Evolutionary conservation across 1,284 basidiomycete species (phyloP), one percentile per base, ranked within the genome.

Genomic region (Retiboletus fuscus): DNA sequence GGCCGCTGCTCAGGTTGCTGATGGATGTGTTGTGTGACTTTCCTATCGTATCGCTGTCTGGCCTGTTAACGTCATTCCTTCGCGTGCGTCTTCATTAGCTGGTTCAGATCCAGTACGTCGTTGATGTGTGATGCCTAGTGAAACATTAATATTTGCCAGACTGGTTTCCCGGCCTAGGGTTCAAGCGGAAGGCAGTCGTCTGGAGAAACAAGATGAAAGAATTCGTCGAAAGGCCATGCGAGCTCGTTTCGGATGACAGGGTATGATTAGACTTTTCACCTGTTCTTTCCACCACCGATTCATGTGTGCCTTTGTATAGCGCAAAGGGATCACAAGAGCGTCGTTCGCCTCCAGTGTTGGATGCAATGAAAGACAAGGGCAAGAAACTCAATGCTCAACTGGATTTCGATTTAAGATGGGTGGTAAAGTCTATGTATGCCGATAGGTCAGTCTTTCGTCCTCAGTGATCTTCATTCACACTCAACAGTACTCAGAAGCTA

Each of bases 391-490:
- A 82, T 46, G 74, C 75, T 7, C 80, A 85, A 58, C 82, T 85
- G 47, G 89, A 91, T 73, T 89, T 89, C 71, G 91, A 93, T 73
- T 83, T 93, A 64, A 89, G 89, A 72, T 91, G 90, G 90, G 88
- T 90, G 3, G 92, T 91, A 11, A 92, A 92, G 78, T 92, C 91
- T n/a, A 92, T 93, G 89, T 93, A 91, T 76, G 83, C 86, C 26
- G 85, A 83, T 77, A 74, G 68, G 80, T 76, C 51, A 60, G 71
- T 12, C 47, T n/a, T 24, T 44, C 13, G 24, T 57, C 15, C 47
- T 67, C 39, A 24, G 15, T 18, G 12, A 1, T 10, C 15, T 28
- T 13, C 12, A 15, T 11, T 28, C 12, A 49, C 16, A 18, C 65
- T 66, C 43, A 61, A 55, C 53, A 46, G 60, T 30, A n/a, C n/a